A percentile compares a stretch with the other conserved stretches of the same genome.
phyloP scores from a whole-genome alignment of 2,329 filamentous ascomycete species.

The Ophiostoma tasmaniense region DNA sequence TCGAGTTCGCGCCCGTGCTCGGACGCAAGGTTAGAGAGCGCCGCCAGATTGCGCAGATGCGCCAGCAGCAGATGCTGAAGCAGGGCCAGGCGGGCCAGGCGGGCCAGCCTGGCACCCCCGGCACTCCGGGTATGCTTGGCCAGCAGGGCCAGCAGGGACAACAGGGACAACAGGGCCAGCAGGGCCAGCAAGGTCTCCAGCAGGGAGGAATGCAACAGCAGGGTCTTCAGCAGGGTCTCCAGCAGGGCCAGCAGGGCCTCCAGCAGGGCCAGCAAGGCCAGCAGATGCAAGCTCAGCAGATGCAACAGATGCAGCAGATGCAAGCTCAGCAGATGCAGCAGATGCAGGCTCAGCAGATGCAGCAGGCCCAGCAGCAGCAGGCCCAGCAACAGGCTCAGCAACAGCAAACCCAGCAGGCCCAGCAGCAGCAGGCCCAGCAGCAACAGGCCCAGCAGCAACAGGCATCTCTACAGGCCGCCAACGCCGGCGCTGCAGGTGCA shows the following conservation, averaged over 20 bases:
- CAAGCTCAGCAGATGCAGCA: constrained; percentile 14
- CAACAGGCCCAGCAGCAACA: constrained; percentile 18
- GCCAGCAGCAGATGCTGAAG: constrained; percentile 12
- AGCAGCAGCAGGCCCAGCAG: constrained; percentile 14
- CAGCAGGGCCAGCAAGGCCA: constrained; percentile 13
- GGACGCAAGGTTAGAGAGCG: constrained; percentile 20
- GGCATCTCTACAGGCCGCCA: neutral
- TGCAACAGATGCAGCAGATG: constrained; percentile 14
- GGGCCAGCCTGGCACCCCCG: neutral
- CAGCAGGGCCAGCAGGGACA: neutral
- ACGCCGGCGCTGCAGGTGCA: constrained; percentile 7
- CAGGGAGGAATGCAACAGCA: constrained; percentile 10
- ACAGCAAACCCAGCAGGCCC: constrained; percentile 10
- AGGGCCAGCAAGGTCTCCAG: constrained; percentile 6
- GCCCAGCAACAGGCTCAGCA: constrained; percentile 17
- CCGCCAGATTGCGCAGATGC: constrained; percentile 12
- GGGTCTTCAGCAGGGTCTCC: constrained; percentile 9
- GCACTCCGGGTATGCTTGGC: neutral
- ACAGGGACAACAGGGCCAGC: constrained; percentile 13
- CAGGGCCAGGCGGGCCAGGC: constrained; percentile 12
- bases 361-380: constrained; percentile 10
- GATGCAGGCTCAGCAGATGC: constrained; percentile 13
- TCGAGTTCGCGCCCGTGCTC: constrained; percentile 53
- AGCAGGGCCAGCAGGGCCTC: constrained; percentile 17
- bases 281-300: constrained; percentile 13